Evolutionary conservation across 106 monocot species (phyloP).

Genomic region (Amphibolis antarctica): DNA sequence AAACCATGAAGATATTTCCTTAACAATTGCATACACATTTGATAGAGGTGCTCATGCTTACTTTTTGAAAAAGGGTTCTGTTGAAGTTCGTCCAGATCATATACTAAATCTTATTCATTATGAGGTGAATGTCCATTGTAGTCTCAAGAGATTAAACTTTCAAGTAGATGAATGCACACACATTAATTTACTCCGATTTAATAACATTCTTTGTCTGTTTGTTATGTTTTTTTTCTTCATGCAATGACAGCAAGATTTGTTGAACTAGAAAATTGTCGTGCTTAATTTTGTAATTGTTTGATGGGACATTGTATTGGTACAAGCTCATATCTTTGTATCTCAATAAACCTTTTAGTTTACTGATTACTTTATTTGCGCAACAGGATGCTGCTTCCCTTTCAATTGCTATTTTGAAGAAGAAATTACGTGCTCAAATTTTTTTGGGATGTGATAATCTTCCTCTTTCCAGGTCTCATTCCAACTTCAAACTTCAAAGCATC

Average conservation of each 20-base stretch:
- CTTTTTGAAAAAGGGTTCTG: constrained; percentile 61
- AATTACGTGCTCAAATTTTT: constrained; percentile 40
- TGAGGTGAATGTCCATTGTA: constrained; percentile 38
- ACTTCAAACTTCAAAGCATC: no score
- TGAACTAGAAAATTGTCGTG: no score
- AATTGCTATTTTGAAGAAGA: constrained; percentile 68
- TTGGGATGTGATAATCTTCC: constrained; percentile 82
- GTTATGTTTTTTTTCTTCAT: no score
- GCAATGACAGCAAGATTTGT: no score
- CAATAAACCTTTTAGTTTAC: no score
- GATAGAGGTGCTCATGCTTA: constrained; percentile 81
- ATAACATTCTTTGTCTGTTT: not conserved
- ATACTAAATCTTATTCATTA: constrained; percentile 89
- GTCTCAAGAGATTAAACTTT: not conserved
- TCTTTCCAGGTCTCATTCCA: constrained; percentile 53
- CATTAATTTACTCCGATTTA: no score
- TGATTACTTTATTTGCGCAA: constrained; percentile 1
- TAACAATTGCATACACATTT: constrained; percentile 33
- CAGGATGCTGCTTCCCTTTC: constrained; percentile 90
- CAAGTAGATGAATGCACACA: not conserved
- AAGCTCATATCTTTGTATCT: no score
- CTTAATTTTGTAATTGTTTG: no score
- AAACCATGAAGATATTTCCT: constrained; percentile 16
- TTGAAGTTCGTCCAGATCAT: constrained; percentile 72
- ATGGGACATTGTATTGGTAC: no score